A percentile compares a stretch with the other conserved stretches of the same genome.
These are phyloP conservation scores for Coemansia sp. DNA, from an alignment of 192 early-diverging fungal genomes.

Conservation along the genomic window DNA sequence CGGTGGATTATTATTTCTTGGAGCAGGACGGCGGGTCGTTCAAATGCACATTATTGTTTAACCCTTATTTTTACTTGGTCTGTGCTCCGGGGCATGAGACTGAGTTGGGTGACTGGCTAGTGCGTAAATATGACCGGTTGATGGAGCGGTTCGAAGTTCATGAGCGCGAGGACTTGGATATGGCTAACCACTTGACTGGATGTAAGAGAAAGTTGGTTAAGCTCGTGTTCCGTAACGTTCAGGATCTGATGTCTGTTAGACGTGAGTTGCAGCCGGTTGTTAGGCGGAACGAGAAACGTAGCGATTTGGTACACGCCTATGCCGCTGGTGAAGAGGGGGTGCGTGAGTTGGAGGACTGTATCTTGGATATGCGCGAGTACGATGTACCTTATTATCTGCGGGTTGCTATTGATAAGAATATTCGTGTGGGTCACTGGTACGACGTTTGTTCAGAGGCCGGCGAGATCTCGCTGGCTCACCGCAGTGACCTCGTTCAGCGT, in stretches of 20 bases:
- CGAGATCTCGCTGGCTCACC: conserved; percentile 60
- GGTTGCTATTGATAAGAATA: conserved; percentile 89
- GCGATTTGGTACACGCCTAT: conserved; percentile 66
- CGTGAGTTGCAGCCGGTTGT: conserved; percentile 70
- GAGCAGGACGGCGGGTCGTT: conserved; percentile 86
- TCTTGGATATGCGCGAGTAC: conserved; percentile 92
- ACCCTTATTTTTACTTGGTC: conserved; percentile 89
- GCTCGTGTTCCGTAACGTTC: conserved; percentile 80
- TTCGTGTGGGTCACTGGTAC: conserved; percentile 97
- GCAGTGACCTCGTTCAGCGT: conserved; percentile 85
- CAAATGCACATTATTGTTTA: conserved; percentile 80
- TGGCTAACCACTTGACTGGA: conserved; percentile 90
- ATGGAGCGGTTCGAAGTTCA: conserved; percentile 65
- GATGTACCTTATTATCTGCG: conserved; percentile 97
- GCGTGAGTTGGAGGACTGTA: conserved; percentile 60
- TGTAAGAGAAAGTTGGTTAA: conserved; percentile 69
- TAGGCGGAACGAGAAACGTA: conserved; percentile 65
- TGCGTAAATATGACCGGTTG: conserved; percentile 64
- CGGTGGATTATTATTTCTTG: conserved; percentile 91
- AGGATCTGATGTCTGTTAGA: conserved; percentile 74
- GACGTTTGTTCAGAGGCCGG: conserved; percentile 66
- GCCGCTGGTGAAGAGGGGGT: conserved; percentile 9
- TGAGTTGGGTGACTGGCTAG: conserved; percentile 85
- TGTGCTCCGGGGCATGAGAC: conserved; percentile 73
- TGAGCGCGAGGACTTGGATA: conserved; percentile 80